Percentiles rank a stretch among this genome's conserved stretches.
These are phyloP conservation scores for Chamaecyparis obtusa DNA, from an alignment of 75 land plant genomes.

Conservation along the genomic window DNA sequence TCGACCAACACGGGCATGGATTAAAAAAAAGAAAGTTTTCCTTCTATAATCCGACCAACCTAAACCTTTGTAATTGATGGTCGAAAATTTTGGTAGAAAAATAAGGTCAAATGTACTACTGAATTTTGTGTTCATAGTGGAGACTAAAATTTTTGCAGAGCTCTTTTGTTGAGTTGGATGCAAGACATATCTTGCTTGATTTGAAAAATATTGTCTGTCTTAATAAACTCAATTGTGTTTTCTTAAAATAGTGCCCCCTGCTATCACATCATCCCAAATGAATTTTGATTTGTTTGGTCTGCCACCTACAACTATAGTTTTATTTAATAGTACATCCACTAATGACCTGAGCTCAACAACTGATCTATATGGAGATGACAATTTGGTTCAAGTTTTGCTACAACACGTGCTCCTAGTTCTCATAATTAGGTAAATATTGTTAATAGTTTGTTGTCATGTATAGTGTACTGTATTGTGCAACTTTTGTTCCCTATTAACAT, in stretches of 20 bases:
- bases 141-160: not conserved
- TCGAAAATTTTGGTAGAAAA: too few species aligned
- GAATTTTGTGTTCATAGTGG: not conserved
- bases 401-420: conserved; percentile 13
- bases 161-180: not conserved
- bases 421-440: not conserved
- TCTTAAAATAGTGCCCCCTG: conserved; percentile 12
- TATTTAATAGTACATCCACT: conserved; percentile 24
- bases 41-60: too few species aligned
- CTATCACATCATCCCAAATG: conserved; percentile 21
- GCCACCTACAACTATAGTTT: conserved; percentile 30
- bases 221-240: not conserved
- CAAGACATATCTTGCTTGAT: not conserved
- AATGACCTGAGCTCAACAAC: conserved; percentile 17
- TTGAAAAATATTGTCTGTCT: not conserved
- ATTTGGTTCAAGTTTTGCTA: conserved; percentile 23
- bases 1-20: too few species aligned
- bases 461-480: not conserved
- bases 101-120: too few species aligned
- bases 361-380: conserved; percentile 25
- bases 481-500: too few species aligned
- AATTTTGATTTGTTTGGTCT: conserved; percentile 60
- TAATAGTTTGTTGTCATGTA: not conserved
- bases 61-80: too few species aligned
- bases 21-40: too few species aligned